A percentile compares a stretch with the other conserved stretches of the same genome.
Evolutionary conservation across 176 grass and related monocot genomes (phyloP).

Genomic region (Luzula sylvatica): DNA sequence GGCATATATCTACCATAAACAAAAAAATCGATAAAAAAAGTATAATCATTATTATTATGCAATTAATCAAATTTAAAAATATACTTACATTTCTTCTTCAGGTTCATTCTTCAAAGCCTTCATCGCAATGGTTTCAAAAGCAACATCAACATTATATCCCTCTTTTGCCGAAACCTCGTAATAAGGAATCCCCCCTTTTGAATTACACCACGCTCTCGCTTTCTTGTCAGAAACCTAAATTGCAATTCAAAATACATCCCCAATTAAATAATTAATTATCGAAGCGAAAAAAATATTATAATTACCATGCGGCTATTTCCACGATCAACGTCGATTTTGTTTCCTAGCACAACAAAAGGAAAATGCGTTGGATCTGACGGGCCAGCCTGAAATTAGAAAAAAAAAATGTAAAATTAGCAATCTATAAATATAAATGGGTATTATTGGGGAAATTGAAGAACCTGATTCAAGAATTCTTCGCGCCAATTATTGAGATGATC

Average conservation of each 20-base stretch:
- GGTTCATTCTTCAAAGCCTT: conserved; percentile 96
- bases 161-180: conserved; percentile 97
- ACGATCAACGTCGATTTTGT: conserved; percentile 87
- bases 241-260: conserved; percentile 6
- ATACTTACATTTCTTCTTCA: conserved; percentile 80
- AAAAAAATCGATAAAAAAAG: background rate
- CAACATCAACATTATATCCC: conserved; percentile 88
- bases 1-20: conserved; percentile 51
- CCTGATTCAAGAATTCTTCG: conserved; percentile 87
- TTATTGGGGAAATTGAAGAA: background rate
- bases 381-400: conserved; percentile 49
- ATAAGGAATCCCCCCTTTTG: conserved; percentile 80
- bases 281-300: background rate
- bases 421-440: too few relatives aligned
- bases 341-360: conserved; percentile 87
- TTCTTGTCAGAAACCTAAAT: conserved; percentile 82
- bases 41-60: background rate
- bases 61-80: conserved; percentile 1
- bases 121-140: conserved; percentile 87
- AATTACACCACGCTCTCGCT: conserved; percentile 88
- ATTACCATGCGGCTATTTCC: conserved; percentile 84
- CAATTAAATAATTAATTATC: conserved; percentile 1
- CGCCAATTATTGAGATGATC: conserved; percentile 88
- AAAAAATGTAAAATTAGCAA: background rate
- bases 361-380: conserved; percentile 86